These are phyloP conservation scores for Lojkania enalia DNA, from an alignment of 2,329 filamentous ascomycete genomes.

Conservation along the genomic window DNA sequence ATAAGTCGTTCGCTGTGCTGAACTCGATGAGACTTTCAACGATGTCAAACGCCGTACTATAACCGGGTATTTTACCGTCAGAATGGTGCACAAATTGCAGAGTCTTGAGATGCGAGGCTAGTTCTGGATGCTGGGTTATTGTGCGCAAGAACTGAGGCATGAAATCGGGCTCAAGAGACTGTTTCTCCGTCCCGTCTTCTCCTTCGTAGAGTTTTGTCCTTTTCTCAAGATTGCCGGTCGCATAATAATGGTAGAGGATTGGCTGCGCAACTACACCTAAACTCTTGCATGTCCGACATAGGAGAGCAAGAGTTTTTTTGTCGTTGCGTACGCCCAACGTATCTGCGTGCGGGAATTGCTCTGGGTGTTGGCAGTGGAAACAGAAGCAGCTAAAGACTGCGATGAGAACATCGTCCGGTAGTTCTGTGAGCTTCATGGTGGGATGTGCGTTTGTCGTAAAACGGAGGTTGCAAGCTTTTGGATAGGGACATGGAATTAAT, in stretches of 20 bases:
- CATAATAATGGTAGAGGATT: slow-evolving; percentile 1
- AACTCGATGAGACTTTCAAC: not conserved
- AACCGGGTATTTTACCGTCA: not conserved
- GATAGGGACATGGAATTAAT: no score
- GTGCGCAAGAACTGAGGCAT: not conserved
- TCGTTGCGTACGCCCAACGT: not conserved
- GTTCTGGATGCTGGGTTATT: not conserved
- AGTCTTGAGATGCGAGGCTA: not conserved
- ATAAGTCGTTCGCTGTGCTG: not conserved
- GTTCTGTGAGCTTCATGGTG: no score
- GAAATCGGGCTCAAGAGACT: not conserved
- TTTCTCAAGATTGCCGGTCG: not conserved
- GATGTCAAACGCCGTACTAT: not conserved
- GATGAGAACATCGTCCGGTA: not conserved
- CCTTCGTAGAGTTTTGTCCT: not conserved
- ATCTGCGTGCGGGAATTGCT: not conserved
- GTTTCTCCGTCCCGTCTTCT: not conserved
- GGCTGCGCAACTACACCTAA: not conserved
- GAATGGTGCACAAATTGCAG: not conserved
- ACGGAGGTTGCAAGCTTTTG: no score
- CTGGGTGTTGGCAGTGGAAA: slow-evolving; percentile 1
- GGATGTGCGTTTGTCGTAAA: no score
- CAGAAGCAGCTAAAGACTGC: slow-evolving; percentile 1
- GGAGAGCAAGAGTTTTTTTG: slow-evolving; percentile 1
- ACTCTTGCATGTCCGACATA: not conserved